These are phyloP conservation scores for Musa beccarii DNA, from an alignment of 176 grass and related monocot species.

Conservation along the genomic window DNA sequence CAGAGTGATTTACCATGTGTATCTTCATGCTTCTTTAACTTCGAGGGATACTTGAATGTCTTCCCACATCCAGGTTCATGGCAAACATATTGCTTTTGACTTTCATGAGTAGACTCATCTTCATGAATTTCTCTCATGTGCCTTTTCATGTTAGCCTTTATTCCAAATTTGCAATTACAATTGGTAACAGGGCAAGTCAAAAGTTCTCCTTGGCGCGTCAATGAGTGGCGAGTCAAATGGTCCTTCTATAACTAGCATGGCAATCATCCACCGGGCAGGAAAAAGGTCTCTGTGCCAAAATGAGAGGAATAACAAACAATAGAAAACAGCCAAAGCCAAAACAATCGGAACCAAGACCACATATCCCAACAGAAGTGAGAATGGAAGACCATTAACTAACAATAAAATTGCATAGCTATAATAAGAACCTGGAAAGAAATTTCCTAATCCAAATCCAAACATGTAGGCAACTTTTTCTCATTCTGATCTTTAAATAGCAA, in stretches of 20 bases:
- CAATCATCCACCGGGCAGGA: conserved; percentile 46
- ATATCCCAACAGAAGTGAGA: neutral
- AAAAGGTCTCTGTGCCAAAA: conserved; percentile 29
- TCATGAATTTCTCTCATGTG: conserved; percentile 51
- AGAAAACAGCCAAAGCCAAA: neutral
- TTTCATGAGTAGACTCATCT: conserved; percentile 16
- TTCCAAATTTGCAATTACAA: conserved; percentile 41
- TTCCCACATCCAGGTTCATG: conserved; percentile 56
- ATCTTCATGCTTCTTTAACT: conserved; percentile 60
- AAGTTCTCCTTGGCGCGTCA: conserved; percentile 45
- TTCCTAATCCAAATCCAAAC: neutral
- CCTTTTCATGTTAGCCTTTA: conserved; percentile 50
- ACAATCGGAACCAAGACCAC: neutral
- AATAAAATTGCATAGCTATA: neutral
- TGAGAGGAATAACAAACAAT: neutral
- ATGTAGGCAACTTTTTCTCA: neutral
- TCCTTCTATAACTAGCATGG: conserved; percentile 50
- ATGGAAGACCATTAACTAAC: neutral
- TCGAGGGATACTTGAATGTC: conserved; percentile 55
- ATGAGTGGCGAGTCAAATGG: conserved; percentile 53
- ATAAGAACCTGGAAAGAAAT: neutral
- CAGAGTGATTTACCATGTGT: conserved; percentile 40
- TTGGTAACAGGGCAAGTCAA: conserved; percentile 40
- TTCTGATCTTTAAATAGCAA: neutral
- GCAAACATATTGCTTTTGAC: conserved; percentile 35